Evolutionary conservation across 768 basidiomycete genomes (phyloP).

Genomic region (Mycena kentingensis): DNA sequence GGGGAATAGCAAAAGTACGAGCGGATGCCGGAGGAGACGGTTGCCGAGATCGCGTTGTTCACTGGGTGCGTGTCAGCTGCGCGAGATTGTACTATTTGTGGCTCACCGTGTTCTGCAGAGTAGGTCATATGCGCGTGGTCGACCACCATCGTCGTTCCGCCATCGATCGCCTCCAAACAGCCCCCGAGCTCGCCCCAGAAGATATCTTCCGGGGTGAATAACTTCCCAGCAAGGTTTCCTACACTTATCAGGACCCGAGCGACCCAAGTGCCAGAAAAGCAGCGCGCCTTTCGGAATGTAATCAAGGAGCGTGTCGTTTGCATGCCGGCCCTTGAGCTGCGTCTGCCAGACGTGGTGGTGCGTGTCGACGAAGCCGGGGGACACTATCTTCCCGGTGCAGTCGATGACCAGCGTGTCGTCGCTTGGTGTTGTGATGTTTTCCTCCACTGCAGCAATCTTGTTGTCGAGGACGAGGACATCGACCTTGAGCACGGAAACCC

Average conservation of each 20-base stretch:
- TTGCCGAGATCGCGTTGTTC: conserved; percentile 12
- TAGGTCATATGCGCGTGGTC: conserved; percentile 22
- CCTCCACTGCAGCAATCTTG: neutral
- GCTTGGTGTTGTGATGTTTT: neutral
- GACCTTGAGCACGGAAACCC: neutral
- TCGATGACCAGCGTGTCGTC: neutral
- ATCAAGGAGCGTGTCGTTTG: neutral
- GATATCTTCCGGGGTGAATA: conserved; percentile 14
- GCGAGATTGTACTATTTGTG: neutral
- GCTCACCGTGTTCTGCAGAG: conserved; percentile 15
- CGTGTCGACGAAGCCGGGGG: conserved; percentile 6
- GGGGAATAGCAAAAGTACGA: conserved; percentile 17
- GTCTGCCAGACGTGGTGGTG: conserved; percentile 9
- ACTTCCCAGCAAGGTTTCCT: neutral
- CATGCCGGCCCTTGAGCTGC: conserved; percentile 5
- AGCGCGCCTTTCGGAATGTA: neutral
- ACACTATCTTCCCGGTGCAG: conserved; percentile 1
- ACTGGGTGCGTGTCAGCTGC: neutral
- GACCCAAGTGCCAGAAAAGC: neutral
- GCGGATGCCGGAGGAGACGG: conserved; percentile 16
- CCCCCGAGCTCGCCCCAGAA: conserved; percentile 20
- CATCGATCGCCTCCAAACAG: conserved; percentile 17
- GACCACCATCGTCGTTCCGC: conserved; percentile 14
- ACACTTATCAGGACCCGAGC: neutral
- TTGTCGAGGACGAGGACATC: conserved; percentile 1